Percentiles rank a stretch among this genome's conserved stretches.
Conservation (phyloP, 129 eudicot species). For the Flaveria ramosissima region DNA sequence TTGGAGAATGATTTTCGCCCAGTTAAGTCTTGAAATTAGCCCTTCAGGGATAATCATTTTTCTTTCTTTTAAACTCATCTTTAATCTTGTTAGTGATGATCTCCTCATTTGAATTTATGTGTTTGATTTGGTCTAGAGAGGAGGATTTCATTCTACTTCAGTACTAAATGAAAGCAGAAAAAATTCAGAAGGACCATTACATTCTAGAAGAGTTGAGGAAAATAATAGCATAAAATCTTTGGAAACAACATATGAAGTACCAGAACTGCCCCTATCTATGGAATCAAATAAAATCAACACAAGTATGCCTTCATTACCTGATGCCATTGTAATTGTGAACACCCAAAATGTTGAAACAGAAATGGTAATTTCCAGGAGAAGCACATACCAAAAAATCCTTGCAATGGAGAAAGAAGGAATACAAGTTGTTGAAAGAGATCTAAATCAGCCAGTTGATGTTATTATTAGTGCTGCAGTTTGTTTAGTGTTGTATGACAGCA, state of each 20-base stretch:
- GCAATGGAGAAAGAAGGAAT: constrained; percentile 79
- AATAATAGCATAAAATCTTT: not conserved
- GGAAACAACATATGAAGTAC: constrained; percentile 33
- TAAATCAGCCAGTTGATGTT: constrained; percentile 69
- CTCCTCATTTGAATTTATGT: constrained; percentile 18
- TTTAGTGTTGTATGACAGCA: constrained; percentile 76
- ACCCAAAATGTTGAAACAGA: constrained; percentile 68
- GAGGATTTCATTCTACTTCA: constrained; percentile 33
- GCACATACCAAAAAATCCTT: constrained; percentile 78
- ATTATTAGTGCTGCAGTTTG: constrained; percentile 67
- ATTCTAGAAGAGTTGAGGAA: constrained; percentile 4
- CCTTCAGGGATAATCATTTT: not conserved
- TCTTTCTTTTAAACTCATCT: constrained; percentile 14
- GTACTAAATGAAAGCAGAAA: too few relatives aligned
- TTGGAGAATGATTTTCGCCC: constrained; percentile 51
- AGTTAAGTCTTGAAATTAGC: constrained; percentile 41
- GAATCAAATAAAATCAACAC: constrained; percentile 37
- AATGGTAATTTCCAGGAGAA: constrained; percentile 87
- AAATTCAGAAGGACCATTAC: too few relatives aligned
- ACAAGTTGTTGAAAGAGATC: constrained; percentile 80
- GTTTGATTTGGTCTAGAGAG: constrained; percentile 39
- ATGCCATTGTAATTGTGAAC: constrained; percentile 61
- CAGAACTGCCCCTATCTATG: constrained; percentile 29
- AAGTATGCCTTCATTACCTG: constrained; percentile 42
- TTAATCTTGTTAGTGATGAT: constrained; percentile 5